Conservation (phyloP, 768 basidiomycete genomes). For the Porpolomopsis calyptriformis region DNA sequence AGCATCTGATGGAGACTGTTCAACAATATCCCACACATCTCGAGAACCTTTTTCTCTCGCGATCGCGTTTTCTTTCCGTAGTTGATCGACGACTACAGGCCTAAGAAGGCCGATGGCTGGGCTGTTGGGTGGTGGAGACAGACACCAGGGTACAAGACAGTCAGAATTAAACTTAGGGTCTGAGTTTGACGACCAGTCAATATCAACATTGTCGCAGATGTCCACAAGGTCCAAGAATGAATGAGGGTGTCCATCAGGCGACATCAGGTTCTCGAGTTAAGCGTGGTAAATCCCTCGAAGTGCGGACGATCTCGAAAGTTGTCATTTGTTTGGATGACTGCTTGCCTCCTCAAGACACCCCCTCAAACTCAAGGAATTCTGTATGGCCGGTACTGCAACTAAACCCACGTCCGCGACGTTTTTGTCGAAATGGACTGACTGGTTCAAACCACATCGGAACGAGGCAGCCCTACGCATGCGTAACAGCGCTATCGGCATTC, state of each 20-base stretch:
- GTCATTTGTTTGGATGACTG: too few species aligned
- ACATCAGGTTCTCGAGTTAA: background rate
- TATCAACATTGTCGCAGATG: constrained; percentile 60
- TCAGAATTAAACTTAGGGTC: constrained; percentile 27
- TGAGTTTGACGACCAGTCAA: constrained; percentile 21
- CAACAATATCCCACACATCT: constrained; percentile 32
- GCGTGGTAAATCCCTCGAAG: background rate
- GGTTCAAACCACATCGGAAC: constrained; percentile 5
- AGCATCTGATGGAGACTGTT: constrained; percentile 15
- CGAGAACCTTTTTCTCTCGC: constrained; percentile 17
- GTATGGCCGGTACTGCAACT: background rate
- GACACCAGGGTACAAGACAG: constrained; percentile 44
- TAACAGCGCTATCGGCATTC: background rate
- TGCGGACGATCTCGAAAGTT: background rate
- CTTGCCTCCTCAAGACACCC: too few species aligned
- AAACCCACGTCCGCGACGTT: background rate
- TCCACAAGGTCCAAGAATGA: constrained; percentile 56
- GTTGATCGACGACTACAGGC: constrained; percentile 42
- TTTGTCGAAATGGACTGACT: background rate
- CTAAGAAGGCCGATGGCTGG: constrained; percentile 54
- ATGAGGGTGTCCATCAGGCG: background rate
- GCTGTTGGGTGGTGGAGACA: constrained; percentile 39
- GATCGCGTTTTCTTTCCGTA: constrained; percentile 40
- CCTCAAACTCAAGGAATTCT: too few species aligned
- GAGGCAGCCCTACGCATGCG: constrained; percentile 4